These are phyloP conservation scores for Pycnococcus provasolii DNA, from an alignment of 139 green algal genomes.

Conservation along the genomic window DNA sequence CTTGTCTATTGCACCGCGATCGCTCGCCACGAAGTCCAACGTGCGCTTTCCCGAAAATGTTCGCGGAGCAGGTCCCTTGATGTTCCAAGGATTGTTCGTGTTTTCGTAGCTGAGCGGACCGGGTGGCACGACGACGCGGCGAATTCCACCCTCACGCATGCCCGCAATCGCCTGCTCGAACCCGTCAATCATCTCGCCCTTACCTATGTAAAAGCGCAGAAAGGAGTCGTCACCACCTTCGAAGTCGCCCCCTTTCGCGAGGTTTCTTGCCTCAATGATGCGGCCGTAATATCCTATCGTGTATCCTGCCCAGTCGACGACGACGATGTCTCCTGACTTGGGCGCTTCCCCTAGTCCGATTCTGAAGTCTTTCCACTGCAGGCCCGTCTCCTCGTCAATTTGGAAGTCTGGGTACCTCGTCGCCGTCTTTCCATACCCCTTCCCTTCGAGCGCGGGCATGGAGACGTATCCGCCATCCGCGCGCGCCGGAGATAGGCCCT, in stretches of 20 bases:
- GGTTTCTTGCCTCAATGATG: slow-evolving; percentile 44
- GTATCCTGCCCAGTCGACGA: slow-evolving; percentile 87
- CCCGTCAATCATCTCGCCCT: slow-evolving; percentile 33
- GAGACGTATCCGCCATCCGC: too few species aligned
- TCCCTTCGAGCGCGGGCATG: slow-evolving; percentile 41
- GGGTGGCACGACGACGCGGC: slow-evolving; percentile 41
- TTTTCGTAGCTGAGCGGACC: slow-evolving; percentile 33
- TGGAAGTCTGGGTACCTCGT: slow-evolving; percentile 41
- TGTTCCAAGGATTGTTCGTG: slow-evolving; percentile 22
- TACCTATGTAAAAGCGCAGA: slow-evolving; percentile 14
- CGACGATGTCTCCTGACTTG: slow-evolving; percentile 42
- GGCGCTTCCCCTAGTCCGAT: slow-evolving; percentile 30
- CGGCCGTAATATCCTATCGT: slow-evolving; percentile 73
- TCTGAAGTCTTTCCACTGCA: slow-evolving; percentile 53
- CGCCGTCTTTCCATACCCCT: slow-evolving; percentile 82
- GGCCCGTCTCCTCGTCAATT: slow-evolving; percentile 22
- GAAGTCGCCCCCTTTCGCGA: slow-evolving; percentile 41
- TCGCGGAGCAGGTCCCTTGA: slow-evolving; percentile 30
- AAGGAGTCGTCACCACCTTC: slow-evolving; percentile 24
- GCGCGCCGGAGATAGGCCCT: too few species aligned
- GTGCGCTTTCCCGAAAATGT: slow-evolving; percentile 41
- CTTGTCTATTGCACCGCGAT: slow-evolving; percentile 49
- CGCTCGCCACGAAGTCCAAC: slow-evolving; percentile 45
- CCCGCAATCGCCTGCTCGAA: slow-evolving; percentile 51
- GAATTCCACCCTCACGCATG: slow-evolving; percentile 48